phyloP scores from a whole-genome alignment of 1,284 basidiomycete species.

The Cryptococcus hybrid region DNA sequence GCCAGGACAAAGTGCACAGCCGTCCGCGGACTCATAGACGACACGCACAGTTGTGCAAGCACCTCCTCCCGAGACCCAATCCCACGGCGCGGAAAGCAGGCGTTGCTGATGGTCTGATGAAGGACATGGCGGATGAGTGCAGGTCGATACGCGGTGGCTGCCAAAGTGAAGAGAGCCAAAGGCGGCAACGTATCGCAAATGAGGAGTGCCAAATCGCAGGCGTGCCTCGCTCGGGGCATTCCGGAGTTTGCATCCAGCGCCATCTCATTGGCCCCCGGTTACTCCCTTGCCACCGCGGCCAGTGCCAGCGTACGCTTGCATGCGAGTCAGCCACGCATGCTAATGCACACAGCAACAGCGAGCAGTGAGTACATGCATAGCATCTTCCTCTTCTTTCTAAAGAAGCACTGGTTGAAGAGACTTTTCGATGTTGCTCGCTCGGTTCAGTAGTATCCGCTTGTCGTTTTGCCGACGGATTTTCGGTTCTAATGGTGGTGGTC shows the following conservation, averaged over 20 bases:
- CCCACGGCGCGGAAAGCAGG: slow-evolving; percentile 23
- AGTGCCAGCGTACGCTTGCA: no score
- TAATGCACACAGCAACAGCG: no score
- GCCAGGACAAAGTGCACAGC: neutral
- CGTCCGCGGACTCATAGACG: neutral
- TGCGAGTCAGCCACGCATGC: no score
- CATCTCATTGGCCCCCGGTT: neutral
- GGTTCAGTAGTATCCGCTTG: no score
- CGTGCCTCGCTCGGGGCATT: neutral
- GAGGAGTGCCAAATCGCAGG: neutral
- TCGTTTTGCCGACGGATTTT: no score
- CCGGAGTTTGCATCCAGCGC: neutral
- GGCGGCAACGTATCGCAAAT: neutral
- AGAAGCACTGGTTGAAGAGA: no score
- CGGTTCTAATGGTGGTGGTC: no score
- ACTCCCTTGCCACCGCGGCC: no score
- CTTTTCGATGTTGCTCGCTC: no score
- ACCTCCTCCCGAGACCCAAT: slow-evolving; percentile 34
- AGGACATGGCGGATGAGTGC: slow-evolving; percentile 28
- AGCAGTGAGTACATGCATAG: no score
- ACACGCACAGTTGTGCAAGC: slow-evolving; percentile 40
- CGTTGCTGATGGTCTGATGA: slow-evolving; percentile 29
- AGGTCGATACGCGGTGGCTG: neutral
- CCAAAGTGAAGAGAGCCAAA: neutral
- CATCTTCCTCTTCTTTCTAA: no score